These are phyloP conservation scores for Raphanus hybrid DNA, from an alignment of 441 rosid species.

Conservation along the genomic window DNA sequence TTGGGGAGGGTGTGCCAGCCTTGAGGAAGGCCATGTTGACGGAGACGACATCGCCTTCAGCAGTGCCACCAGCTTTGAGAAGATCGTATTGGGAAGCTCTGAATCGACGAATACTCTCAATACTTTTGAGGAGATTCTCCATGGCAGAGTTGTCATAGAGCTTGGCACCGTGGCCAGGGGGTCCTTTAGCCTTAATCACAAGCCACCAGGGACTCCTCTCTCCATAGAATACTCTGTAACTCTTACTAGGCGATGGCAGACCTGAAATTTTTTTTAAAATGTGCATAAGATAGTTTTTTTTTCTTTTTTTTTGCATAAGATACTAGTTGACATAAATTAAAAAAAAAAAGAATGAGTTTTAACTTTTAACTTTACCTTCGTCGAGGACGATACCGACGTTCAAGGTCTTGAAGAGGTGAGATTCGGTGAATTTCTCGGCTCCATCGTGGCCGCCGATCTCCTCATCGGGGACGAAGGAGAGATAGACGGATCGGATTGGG, in stretches of 20 bases:
- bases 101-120: constrained; percentile 82
- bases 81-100: constrained; percentile 93
- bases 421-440: constrained; percentile 68
- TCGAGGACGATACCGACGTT: constrained; percentile 84
- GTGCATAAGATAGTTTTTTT: too few relatives aligned
- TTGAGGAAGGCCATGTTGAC: constrained; percentile 82
- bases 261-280: too few relatives aligned
- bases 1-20: constrained; percentile 96
- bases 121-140: constrained; percentile 90
- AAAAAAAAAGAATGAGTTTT: too few relatives aligned
- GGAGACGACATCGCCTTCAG: constrained; percentile 89
- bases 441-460: constrained; percentile 96
- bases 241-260: constrained; percentile 68
- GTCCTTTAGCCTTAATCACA: constrained; percentile 83
- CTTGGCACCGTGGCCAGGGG: constrained; percentile 97
- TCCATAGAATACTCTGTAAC: constrained; percentile 72
- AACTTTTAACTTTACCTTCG: constrained; percentile 66
- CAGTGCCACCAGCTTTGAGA: constrained; percentile 78
- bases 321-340: not conserved
- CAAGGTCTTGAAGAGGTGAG: constrained; percentile 64
- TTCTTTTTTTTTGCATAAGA: too few relatives aligned
- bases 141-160: constrained; percentile 88
- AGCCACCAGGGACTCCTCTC: constrained; percentile 93
- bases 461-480: constrained; percentile 87
- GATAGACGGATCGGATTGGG: constrained; percentile 74